A percentile compares a stretch with the other conserved stretches of the same genome.
Conservation (phyloP, 2,329 filamentous ascomycete genomes). For the Calonectria hongkongensis region DNA sequence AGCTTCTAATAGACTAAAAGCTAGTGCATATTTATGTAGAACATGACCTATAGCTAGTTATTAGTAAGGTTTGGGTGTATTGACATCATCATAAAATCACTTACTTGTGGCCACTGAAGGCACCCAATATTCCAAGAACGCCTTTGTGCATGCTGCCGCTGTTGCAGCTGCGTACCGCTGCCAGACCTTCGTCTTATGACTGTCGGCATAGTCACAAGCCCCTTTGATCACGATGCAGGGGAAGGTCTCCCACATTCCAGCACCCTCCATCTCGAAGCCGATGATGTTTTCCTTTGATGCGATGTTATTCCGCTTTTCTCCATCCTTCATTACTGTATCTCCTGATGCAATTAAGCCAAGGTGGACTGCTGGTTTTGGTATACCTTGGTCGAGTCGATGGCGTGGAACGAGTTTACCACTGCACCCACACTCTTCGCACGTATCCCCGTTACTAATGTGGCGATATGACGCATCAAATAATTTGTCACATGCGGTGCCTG, state of each 20-base stretch:
- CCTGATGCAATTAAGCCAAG: slow-evolving; percentile 34
- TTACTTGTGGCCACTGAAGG: not conserved
- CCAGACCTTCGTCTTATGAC: slow-evolving; percentile 38
- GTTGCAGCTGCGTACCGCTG: slow-evolving; percentile 30
- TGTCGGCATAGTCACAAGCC: slow-evolving; percentile 44
- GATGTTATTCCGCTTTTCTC: slow-evolving; percentile 11
- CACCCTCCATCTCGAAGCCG: slow-evolving; percentile 45
- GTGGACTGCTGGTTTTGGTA: slow-evolving; percentile 13
- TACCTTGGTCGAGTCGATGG: not conserved
- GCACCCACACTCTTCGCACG: slow-evolving; percentile 9
- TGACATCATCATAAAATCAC: not conserved
- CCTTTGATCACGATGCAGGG: slow-evolving; percentile 45
- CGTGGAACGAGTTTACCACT: not conserved
- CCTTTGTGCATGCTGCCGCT: not conserved
- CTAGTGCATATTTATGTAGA: not conserved
- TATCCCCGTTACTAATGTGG: not conserved
- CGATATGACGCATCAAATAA: not conserved
- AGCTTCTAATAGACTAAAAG: not conserved
- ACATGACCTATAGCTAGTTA: not conserved
- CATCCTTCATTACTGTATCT: slow-evolving; percentile 40
- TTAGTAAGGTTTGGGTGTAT: not conserved
- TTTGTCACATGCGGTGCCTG: not conserved
- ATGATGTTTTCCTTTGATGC: not conserved
- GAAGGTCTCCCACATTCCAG: slow-evolving; percentile 40
- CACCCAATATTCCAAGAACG: slow-evolving; percentile 36